phyloP scores from a whole-genome alignment of 371 early-diverging fungal genomes.

The Mortierella sp. region DNA sequence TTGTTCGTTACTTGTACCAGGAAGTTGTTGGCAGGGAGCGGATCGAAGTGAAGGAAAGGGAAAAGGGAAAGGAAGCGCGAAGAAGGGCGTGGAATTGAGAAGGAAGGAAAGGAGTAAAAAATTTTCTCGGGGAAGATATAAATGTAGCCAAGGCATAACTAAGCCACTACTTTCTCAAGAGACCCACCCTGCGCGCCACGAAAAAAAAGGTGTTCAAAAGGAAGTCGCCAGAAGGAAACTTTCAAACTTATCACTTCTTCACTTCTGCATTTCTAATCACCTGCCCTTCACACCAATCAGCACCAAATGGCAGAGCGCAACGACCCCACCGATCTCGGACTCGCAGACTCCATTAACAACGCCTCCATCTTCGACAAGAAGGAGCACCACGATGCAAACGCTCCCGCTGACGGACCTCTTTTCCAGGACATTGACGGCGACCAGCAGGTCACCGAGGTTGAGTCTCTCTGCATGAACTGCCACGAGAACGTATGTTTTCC shows the following conservation, averaged over 20 bases:
- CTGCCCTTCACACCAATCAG: background rate
- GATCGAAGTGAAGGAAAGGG: background rate
- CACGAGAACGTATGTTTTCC: slow-evolving; percentile 75
- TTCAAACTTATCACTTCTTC: background rate
- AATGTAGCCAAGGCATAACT: too few relatives aligned
- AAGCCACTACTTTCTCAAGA: background rate
- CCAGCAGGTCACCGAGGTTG: slow-evolving; percentile 81
- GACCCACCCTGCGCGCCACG: background rate
- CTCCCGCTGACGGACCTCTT: slow-evolving; percentile 63
- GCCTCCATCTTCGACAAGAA: slow-evolving; percentile 40
- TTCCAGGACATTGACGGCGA: slow-evolving; percentile 80
- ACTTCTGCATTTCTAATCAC: background rate
- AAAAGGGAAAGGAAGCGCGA: slow-evolving; percentile 3
- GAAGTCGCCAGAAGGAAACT: slow-evolving; percentile 8
- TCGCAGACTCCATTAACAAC: slow-evolving; percentile 33
- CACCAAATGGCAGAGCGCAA: slow-evolving; percentile 30
- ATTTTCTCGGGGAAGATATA: too few relatives aligned
- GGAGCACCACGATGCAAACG: slow-evolving; percentile 13
- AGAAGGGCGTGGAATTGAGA: slow-evolving; percentile 8
- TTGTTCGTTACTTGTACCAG: background rate
- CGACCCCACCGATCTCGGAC: slow-evolving; percentile 33
- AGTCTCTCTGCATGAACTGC: slow-evolving; percentile 94
- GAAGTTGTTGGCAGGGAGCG: background rate
- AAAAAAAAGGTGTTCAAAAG: background rate
- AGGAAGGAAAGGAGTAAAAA: slow-evolving; percentile 18